Base-by-base conservation (phyloP, 2,329 filamentous ascomycete species). In the Colletotrichum zoysiae region DNA sequence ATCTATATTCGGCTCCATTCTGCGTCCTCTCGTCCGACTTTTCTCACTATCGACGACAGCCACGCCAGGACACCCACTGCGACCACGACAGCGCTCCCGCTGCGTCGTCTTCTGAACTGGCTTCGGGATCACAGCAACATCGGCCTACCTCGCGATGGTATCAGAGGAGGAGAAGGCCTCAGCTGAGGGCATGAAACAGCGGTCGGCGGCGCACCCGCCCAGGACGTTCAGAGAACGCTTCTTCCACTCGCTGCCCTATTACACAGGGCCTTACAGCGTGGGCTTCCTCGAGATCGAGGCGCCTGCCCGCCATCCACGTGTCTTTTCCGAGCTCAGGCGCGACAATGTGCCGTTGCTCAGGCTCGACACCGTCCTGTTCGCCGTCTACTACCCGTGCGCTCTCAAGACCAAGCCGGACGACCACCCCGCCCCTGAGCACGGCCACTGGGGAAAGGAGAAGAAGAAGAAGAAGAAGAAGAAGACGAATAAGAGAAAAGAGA, bases 211-310 rank as follows among this genome's bases (percentile, higher is more conserved):
- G 6, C 75, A 73, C 16, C 80, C 80, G 23, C 75, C 74, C 20
- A 79, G 78, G 55, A 77, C 79, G 9, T 65, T 82, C 53, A 78
- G 80, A 57, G 84, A 85, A 66, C 76, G 76, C n/a, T 75, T 84
- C 59, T 78, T 84, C 48, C 82, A 84, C 76, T 76, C 79, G 4
- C 88, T 93, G 62, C 91, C 91, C 4, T 77, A 84, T 18, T 91
- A 92, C 76, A 86, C 87, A 1, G 91, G 91, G 0, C 89, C 89
- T 0, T 92, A 92, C 78, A 86, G 86, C 73, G 91, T 94, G 51
- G 91, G 91, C 35, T 92, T 89, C 16, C 85, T 92, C 78, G 90
- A 93, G 75, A 83, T 91, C 68, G 91, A 93, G 78, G 85, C 92
- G 38, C 89, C 90, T 6, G 86, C 85, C 20, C 78, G 81, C 16